Percentiles rank a stretch among this genome's conserved stretches.
Evolutionary conservation across 768 basidiomycete species (phyloP).

Genomic region (Xanthoconium purpureum): DNA sequence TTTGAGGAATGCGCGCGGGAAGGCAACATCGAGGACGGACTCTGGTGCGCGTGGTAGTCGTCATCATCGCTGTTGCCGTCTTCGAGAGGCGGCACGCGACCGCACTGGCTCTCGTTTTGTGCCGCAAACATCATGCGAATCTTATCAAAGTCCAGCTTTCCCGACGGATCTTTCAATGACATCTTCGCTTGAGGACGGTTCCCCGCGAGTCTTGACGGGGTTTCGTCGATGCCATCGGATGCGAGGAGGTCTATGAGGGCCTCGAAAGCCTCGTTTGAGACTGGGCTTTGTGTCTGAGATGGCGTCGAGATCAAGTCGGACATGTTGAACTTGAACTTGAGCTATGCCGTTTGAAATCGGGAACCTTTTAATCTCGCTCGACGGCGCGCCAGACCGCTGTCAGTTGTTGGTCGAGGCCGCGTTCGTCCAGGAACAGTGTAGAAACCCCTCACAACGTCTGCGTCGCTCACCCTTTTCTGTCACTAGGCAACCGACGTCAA

Average conservation of each 20-base stretch:
- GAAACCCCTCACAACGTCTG: no score
- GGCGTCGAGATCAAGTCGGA: slow-evolving; percentile 25
- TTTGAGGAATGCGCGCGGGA: slow-evolving; percentile 15
- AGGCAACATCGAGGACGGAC: slow-evolving; percentile 3
- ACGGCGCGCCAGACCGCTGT: no score
- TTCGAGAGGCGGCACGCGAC: background rate
- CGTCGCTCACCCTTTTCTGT: no score
- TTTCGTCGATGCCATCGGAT: slow-evolving; percentile 24
- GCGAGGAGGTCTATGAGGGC: slow-evolving; percentile 30
- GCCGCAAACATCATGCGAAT: slow-evolving; percentile 27
- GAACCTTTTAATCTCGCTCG: no score
- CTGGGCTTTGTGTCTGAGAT: slow-evolving; percentile 15
- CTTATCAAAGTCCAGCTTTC: slow-evolving; percentile 32
- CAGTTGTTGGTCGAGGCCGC: no score
- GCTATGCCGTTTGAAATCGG: background rate
- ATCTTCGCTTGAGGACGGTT: background rate
- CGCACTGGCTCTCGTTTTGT: slow-evolving; percentile 7
- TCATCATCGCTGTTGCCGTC: slow-evolving; percentile 22
- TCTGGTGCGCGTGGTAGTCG: slow-evolving; percentile 7
- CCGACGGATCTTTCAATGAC: slow-evolving; percentile 25
- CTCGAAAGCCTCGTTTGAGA: slow-evolving; percentile 25
- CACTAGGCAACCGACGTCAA: no score
- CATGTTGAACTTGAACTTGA: slow-evolving; percentile 4
- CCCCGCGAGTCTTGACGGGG: background rate
- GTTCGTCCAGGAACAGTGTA: no score